Evolutionary conservation across 2,329 filamentous ascomycete genomes (phyloP), one percentile per base, ranked within the genome.

Genomic region (Aspergillus ochraceus): DNA sequence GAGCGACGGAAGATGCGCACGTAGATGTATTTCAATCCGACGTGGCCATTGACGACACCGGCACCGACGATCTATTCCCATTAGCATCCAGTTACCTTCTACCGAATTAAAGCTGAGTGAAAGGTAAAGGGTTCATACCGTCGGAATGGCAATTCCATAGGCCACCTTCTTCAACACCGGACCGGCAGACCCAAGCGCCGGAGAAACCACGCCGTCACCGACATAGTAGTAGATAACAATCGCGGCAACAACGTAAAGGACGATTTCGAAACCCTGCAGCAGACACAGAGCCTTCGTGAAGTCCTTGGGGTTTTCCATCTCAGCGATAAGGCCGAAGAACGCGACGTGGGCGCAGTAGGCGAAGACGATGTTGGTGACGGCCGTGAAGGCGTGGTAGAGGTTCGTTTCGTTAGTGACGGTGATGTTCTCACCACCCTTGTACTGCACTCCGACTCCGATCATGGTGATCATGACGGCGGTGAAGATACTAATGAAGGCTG

Each of bases 291-390:
- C 83, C 73, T 88, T 88, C 50, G 82, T 79, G 71, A 85, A 89
- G 60, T 87, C 83, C 49, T 77, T 73, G 3, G 87, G 86, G 36
- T 85, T 76, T 66, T 83, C 81, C 75, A 90, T 83, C 71, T 90
- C 88, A 50, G 82, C 80, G 62, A 88, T 84, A 70, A 90, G 84
- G 67, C 79, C 81, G 73, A 89, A 89, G 77, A 89, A 90, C 62
- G 85, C 86, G n/a, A 88, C 84, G 67, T 89, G 86, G 17, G 85
- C 86, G 74, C 86, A 80, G 77, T 88, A 91, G 50, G 89, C 88
- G 60, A 91, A 86, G 59, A 90, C 81, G 59, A 91, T 90, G 75
- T 90, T 90, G 65, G 80, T 82, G 55, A 89, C 81, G n/a, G 84
- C 82, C 46, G 84, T 80, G 68, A 89, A 88, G 19, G 79, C 85